Percentiles rank a stretch among this genome's conserved stretches.
Conservation (phyloP, 176 grass and related monocot species). For the Carex scoparia region DNA sequence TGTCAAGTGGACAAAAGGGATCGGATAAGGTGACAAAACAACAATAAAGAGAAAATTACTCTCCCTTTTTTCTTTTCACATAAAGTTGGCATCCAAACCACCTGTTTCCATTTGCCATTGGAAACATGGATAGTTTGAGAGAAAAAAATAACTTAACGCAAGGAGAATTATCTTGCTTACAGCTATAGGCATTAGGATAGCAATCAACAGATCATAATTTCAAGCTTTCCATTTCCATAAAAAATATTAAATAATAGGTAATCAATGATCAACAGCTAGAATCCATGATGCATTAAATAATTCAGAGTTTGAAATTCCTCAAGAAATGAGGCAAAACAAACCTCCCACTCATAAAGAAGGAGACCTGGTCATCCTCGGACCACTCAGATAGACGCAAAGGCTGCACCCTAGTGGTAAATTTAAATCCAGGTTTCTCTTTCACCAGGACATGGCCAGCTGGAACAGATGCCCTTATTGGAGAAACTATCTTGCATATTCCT, state of each 20-base stretch:
- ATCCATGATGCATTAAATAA: neutral
- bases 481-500: conserved; percentile 96
- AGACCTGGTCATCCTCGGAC: conserved; percentile 69
- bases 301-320: neutral
- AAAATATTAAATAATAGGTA: neutral
- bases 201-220: neutral
- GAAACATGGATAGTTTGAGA: neutral
- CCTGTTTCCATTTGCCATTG: neutral
- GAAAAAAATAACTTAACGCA: neutral
- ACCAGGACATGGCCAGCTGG: conserved; percentile 76
- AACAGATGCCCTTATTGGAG: conserved; percentile 68
- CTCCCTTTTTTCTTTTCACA: neutral
- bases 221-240: conserved; percentile 1
- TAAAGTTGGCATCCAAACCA: conserved; percentile 3
- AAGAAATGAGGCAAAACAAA: conserved; percentile 21
- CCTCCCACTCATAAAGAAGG: conserved; percentile 96
- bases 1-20: neutral
- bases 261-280: neutral
- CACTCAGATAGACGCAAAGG: conserved; percentile 85
- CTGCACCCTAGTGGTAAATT: conserved; percentile 94
- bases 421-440: conserved; percentile 82
- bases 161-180: neutral
- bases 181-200: neutral
- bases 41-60: neutral
- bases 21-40: neutral